phyloP scores from a whole-genome alignment of 768 basidiomycete species.

The Xanthoconium stramineum region DNA sequence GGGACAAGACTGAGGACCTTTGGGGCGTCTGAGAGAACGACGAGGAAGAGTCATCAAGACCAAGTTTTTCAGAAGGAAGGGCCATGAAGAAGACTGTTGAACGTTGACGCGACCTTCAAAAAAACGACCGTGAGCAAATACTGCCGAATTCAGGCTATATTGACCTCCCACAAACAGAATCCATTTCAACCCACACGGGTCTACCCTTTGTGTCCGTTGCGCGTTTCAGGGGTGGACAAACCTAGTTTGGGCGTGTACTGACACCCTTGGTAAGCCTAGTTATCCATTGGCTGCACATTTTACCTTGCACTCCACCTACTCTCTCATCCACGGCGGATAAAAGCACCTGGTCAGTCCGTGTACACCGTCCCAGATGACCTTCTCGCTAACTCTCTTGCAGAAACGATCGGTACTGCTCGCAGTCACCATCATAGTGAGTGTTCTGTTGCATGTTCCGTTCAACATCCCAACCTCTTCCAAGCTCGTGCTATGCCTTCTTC shows the following conservation, averaged over 20 bases:
- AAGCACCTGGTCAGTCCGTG: no score
- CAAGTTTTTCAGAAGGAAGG: constrained; percentile 45
- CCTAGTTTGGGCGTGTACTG: no score
- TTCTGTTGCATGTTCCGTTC: neutral
- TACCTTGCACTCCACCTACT: no score
- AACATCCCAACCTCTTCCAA: neutral
- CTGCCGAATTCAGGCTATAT: constrained; percentile 9
- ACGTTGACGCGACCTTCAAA: constrained; percentile 24
- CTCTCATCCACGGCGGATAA: neutral
- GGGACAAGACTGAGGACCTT: constrained; percentile 42
- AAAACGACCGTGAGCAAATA: constrained; percentile 31
- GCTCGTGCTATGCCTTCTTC: constrained; percentile 22
- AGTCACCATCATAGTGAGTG: constrained; percentile 24
- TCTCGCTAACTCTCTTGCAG: constrained; percentile 28
- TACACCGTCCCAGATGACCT: constrained; percentile 11
- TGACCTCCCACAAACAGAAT: no score
- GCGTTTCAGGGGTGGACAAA: no score
- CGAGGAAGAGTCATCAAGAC: constrained; percentile 36
- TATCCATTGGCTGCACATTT: no score
- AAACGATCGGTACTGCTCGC: constrained; percentile 30
- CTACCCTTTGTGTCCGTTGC: no score
- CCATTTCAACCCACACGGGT: no score
- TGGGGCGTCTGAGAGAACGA: constrained; percentile 35
- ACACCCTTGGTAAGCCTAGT: no score
- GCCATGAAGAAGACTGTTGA: constrained; percentile 38